Conservation (phyloP, 2,329 filamentous ascomycete genomes). For the Aspergillus tamarii region DNA sequence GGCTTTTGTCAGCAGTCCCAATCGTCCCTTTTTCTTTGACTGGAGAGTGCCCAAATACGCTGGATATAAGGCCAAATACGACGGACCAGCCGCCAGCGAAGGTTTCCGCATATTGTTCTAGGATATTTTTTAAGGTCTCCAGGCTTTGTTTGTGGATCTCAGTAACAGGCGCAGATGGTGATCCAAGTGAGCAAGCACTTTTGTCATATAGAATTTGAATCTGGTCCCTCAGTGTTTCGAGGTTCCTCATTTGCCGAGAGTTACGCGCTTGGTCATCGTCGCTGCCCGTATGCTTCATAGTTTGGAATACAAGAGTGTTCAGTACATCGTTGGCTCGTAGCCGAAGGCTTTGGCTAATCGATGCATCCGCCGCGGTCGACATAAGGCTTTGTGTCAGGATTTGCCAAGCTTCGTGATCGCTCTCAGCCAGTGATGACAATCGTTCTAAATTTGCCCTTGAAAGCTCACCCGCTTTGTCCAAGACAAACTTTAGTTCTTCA, state of each 20-base stretch:
- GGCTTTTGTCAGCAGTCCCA: slow-evolving; percentile 15
- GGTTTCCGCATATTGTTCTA: slow-evolving; percentile 87
- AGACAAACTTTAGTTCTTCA: slow-evolving; percentile 56
- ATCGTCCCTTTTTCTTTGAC: slow-evolving; percentile 35
- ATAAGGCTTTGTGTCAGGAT: slow-evolving; percentile 62
- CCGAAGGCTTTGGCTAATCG: slow-evolving; percentile 44
- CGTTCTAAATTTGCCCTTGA: slow-evolving; percentile 75
- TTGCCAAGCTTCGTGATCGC: slow-evolving; percentile 75
- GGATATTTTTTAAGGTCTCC: slow-evolving; percentile 76
- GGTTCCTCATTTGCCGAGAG: slow-evolving; percentile 70
- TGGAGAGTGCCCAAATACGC: slow-evolving; percentile 66
- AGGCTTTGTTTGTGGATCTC: slow-evolving; percentile 81
- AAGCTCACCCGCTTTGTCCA: slow-evolving; percentile 74
- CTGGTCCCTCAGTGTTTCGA: slow-evolving; percentile 67
- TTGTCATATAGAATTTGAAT: slow-evolving; percentile 61
- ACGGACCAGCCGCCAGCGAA: slow-evolving; percentile 82
- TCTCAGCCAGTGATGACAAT: slow-evolving; percentile 65
- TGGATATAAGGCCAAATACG: slow-evolving; percentile 82
- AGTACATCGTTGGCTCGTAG: slow-evolving; percentile 66
- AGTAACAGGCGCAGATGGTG: slow-evolving; percentile 66
- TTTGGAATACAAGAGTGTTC: slow-evolving; percentile 46
- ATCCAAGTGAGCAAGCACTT: slow-evolving; percentile 58
- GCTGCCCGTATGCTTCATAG: slow-evolving; percentile 44
- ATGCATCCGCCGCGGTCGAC: slow-evolving; percentile 44
- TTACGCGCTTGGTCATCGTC: slow-evolving; percentile 54